Conservation (phyloP, 805 yeast genomes). For the Nadsonia fulvescens region DNA sequence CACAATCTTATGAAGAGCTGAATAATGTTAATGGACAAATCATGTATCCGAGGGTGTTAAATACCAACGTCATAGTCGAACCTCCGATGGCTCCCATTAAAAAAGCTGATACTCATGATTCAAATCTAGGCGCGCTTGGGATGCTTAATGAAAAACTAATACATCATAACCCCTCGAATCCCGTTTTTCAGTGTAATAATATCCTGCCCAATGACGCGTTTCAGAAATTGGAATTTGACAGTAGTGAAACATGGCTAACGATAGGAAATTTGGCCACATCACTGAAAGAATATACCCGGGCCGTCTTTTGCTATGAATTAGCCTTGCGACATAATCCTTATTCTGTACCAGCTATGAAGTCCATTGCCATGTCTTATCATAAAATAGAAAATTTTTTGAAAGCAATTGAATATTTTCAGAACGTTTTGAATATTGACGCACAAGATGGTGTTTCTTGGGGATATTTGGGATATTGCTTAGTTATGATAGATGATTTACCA, state of each 20-base stretch:
- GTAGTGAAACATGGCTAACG: constrained; percentile 59
- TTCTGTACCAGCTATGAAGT: constrained; percentile 68
- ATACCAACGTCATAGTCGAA: no score
- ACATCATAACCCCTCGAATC: no score
- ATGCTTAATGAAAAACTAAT: no score
- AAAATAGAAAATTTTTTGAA: constrained; percentile 79
- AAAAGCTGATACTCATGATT: no score
- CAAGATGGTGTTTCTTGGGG: constrained; percentile 97
- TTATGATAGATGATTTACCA: constrained; percentile 91
- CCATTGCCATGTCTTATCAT: constrained; percentile 75
- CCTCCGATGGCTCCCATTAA: no score
- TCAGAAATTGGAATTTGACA: constrained; percentile 19
- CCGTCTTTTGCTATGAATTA: constrained; percentile 73
- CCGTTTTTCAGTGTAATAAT: background rate
- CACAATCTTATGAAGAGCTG: no score
- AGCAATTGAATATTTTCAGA: constrained; percentile 86
- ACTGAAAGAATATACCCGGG: constrained; percentile 75
- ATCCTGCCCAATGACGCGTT: constrained; percentile 5
- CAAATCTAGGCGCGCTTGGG: no score
- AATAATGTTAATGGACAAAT: no score
- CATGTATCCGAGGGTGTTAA: no score
- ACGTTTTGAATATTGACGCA: constrained; percentile 63
- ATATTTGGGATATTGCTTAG: constrained; percentile 82
- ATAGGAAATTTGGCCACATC: constrained; percentile 81
- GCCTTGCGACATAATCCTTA: constrained; percentile 76